Evolutionary conservation across 306 rosid genomes (phyloP), one percentile per base, ranked within the genome.

Genomic region (Gastrolobium bilobum): DNA sequence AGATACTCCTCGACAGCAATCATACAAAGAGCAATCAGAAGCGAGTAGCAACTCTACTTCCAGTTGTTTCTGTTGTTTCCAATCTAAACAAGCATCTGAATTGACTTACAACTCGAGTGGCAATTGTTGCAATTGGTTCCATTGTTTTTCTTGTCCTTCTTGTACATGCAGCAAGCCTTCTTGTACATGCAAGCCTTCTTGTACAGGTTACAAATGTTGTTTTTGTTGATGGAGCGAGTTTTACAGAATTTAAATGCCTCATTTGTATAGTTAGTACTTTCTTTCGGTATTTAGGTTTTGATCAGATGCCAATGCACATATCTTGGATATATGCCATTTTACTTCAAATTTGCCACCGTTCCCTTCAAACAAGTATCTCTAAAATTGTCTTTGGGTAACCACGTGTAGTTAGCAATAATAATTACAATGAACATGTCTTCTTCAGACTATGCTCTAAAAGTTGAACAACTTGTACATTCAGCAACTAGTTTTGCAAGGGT

Each of bases 71-170:
- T 48, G 33, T 75, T 86, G 87, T 81, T 48, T 75, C 77, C 82
- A 77, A 35, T 72, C 70, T 56, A 58, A 66, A 81, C 46, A 51
- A 30, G 2, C 38, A 42, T 77, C 83, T 40, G 63, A 65, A 33
- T 38, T 31, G 66, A 33, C 77, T 57, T 57, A 80, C 66, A 56
- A 76, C 10, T 59, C 79, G 64, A 29, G n/a, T 66, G 0, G 47
- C 72, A 44, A 0, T 50, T 43, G 33, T 72, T 77, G 65, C 74
- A 30, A 29, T 63, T 85, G 86, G 68, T 80, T 53, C 44, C 54
- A n/a, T 34, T 80, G 81, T 31, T 76, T 66, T 79, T 66, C 83
- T 66, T 77, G 83, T 59, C 39, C 82, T 48, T 70, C 65, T 76
- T 80, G 70, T 63, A 31, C 37, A 50, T 68, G 78, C 26, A 50